phyloP scores from a whole-genome alignment of 2,329 filamentous ascomycete genomes.

The Curvularia spicifera region DNA sequence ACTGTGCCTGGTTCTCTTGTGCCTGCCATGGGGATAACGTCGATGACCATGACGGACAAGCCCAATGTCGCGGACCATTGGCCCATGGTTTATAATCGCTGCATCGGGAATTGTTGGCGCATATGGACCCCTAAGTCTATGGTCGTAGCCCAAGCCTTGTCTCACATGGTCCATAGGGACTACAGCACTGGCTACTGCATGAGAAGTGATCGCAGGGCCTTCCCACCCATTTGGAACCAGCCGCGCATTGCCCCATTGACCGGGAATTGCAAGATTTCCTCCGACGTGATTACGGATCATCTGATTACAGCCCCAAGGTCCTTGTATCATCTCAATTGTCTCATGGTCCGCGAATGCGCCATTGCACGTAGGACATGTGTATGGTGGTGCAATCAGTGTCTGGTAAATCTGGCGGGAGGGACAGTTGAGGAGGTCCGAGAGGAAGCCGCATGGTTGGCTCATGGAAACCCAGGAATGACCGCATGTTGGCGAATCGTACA shows the following conservation, averaged over 20 bases:
- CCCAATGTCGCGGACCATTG: constrained; percentile 5
- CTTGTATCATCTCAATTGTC: constrained; percentile 42
- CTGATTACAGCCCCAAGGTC: constrained; percentile 43
- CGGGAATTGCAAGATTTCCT: constrained; percentile 34
- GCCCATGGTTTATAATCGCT: constrained; percentile 10
- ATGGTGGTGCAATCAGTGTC: constrained; percentile 36
- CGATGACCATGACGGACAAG: constrained; percentile 10
- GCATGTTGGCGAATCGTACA: constrained; percentile 56
- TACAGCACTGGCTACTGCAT: constrained; percentile 22
- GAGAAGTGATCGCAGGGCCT: constrained; percentile 17
- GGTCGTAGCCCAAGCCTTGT: constrained; percentile 22
- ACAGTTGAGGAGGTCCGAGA: constrained; percentile 52
- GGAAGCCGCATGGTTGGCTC: constrained; percentile 51
- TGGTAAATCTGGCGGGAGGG: constrained; percentile 45
- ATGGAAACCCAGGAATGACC: constrained; percentile 59
- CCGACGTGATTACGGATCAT: constrained; percentile 37
- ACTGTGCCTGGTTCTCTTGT: constrained; percentile 23
- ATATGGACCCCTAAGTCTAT: constrained; percentile 32
- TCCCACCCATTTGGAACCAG: constrained; percentile 22
- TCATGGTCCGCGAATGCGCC: constrained; percentile 37
- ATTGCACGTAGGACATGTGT: constrained; percentile 40
- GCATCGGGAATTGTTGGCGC: constrained; percentile 4
- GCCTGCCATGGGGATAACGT: constrained; percentile 9
- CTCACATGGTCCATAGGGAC: constrained; percentile 15
- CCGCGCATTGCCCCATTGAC: constrained; percentile 34